phyloP scores from a whole-genome alignment of 2,329 filamentous ascomycete genomes.

The Colletotrichum gloeosporioides region DNA sequence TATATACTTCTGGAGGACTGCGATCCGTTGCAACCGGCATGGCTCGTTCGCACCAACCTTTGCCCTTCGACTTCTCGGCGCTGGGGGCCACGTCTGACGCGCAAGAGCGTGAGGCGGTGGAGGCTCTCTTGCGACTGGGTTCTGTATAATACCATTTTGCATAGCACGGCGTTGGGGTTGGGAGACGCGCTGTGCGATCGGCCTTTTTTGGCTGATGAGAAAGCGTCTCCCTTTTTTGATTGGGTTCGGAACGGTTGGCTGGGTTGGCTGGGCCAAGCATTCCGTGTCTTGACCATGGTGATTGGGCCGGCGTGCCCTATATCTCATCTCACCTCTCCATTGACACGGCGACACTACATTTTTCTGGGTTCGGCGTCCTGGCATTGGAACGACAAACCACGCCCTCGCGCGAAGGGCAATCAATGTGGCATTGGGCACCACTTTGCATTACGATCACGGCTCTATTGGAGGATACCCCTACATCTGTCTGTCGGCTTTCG shows the following conservation, averaged over 20 bases:
- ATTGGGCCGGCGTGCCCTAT: conserved; percentile 36
- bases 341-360: conserved; percentile 32
- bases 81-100: conserved; percentile 63
- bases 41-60: conserved; percentile 56
- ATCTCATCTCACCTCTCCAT: conserved; percentile 26
- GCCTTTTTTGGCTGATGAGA: not conserved
- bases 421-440: conserved; percentile 18
- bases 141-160: conserved; percentile 70
- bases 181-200: conserved; percentile 15
- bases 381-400: conserved; percentile 14
- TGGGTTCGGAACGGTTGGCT: conserved; percentile 1
- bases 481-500: conserved; percentile 5
- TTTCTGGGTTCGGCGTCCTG: conserved; percentile 18
- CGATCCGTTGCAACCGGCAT: conserved; percentile 61
- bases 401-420: conserved; percentile 21
- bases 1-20: conserved; percentile 52
- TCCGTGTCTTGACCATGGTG: conserved; percentile 33
- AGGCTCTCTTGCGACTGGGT: conserved; percentile 80
- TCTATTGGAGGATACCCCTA: conserved; percentile 19
- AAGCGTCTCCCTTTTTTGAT: conserved; percentile 8
- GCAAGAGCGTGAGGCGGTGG: conserved; percentile 82
- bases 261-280: conserved; percentile 30
- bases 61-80: conserved; percentile 57
- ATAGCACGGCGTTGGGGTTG: conserved; percentile 56
- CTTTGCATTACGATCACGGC: conserved; percentile 20